Evolutionary conservation across 441 rosid genomes (phyloP).

Genomic region (Arabidopsis lyrata): DNA sequence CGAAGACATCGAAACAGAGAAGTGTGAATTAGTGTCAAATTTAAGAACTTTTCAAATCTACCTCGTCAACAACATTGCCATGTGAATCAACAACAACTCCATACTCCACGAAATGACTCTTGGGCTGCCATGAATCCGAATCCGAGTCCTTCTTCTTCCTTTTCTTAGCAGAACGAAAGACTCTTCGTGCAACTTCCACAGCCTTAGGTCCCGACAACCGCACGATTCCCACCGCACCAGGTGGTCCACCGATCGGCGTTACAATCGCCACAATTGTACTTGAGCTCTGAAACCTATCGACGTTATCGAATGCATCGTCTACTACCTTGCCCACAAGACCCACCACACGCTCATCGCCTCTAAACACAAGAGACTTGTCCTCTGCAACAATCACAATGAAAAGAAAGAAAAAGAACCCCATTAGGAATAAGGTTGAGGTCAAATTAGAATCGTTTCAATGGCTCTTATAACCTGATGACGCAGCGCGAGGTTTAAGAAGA

Average conservation of each 20-base stretch:
- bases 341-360: slow-evolving; percentile 64
- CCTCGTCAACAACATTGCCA: slow-evolving; percentile 84
- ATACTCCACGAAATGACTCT: slow-evolving; percentile 84
- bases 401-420: neutral
- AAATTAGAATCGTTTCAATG: neutral
- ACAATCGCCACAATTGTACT: slow-evolving; percentile 82
- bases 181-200: slow-evolving; percentile 64
- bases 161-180: slow-evolving; percentile 62
- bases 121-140: slow-evolving; percentile 62
- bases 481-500: slow-evolving; percentile 50
- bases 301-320: slow-evolving; percentile 17
- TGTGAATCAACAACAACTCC: slow-evolving; percentile 71
- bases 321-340: slow-evolving; percentile 34
- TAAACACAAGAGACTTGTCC: slow-evolving; percentile 46
- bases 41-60: slow-evolving; percentile 32
- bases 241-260: slow-evolving; percentile 86
- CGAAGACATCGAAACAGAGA: neutral
- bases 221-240: slow-evolving; percentile 85
- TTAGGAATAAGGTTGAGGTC: neutral
- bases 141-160: slow-evolving; percentile 46
- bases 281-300: slow-evolving; percentile 45
- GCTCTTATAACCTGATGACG: slow-evolving; percentile 43
- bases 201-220: slow-evolving; percentile 80
- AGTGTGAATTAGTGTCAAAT: neutral
- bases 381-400: slow-evolving; percentile 39